Percentiles rank a stretch among this genome's conserved stretches.
Conservation (phyloP, 1,139 yeast genomes). For the Yamadazyma songkhlaensis region DNA sequence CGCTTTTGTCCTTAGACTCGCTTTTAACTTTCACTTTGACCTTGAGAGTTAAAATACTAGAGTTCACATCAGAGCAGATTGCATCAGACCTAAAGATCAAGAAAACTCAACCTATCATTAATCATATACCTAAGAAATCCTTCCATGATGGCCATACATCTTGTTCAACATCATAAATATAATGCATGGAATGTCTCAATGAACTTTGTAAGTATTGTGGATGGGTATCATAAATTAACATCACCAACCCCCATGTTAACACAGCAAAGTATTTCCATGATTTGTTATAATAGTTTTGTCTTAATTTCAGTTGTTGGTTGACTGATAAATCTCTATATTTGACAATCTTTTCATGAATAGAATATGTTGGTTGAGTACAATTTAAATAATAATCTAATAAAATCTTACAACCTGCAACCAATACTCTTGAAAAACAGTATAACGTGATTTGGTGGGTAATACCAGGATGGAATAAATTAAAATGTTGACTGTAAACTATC, state of each 20-base stretch:
- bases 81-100: too few species aligned
- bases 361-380: slow-evolving; percentile 35
- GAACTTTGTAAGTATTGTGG: slow-evolving; percentile 65
- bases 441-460: slow-evolving; percentile 60
- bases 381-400: slow-evolving; percentile 36
- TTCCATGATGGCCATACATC: slow-evolving; percentile 43
- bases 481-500: slow-evolving; percentile 62
- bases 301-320: slow-evolving; percentile 33
- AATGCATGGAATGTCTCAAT: slow-evolving; percentile 69
- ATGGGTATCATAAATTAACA: slow-evolving; percentile 66
- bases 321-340: slow-evolving; percentile 27
- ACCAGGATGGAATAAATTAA: slow-evolving; percentile 43
- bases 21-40: too few species aligned
- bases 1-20: too few species aligned
- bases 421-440: slow-evolving; percentile 59
- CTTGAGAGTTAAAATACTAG: too few species aligned
- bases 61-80: too few species aligned
- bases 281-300: slow-evolving; percentile 32
- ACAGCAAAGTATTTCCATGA: slow-evolving; percentile 70
- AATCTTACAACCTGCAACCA: slow-evolving; percentile 52
- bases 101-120: slow-evolving; percentile 1
- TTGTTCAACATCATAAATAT: slow-evolving; percentile 58
- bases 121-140: slow-evolving; percentile 37
- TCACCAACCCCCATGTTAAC: slow-evolving; percentile 72
- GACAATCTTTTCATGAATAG: slow-evolving; percentile 14